Conservation (phyloP, 2,329 filamentous ascomycete genomes). For the Fusarium clavum region DNA sequence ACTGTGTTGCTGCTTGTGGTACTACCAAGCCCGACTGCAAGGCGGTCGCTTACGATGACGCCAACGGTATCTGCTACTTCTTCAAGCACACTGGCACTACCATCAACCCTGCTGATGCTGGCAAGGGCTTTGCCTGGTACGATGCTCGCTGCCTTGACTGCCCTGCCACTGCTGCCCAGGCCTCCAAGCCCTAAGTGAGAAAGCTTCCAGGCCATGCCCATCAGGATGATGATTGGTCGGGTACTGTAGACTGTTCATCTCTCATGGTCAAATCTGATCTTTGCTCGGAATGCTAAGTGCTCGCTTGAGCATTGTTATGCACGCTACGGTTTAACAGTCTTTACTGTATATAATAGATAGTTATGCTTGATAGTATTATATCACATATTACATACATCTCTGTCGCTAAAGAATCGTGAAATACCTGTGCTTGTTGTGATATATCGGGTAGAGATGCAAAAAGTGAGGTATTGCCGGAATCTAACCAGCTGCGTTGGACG, state of each 20-base stretch:
- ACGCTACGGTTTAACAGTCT: neutral
- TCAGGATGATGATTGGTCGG: neutral
- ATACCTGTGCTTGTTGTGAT: no score
- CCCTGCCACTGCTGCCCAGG: neutral
- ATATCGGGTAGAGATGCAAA: neutral
- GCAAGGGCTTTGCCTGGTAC: neutral
- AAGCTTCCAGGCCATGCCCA: accelerated
- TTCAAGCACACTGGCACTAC: neutral
- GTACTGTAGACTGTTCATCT: neutral
- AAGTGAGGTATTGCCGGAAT: neutral
- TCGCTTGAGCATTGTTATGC: neutral
- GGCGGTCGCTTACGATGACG: neutral
- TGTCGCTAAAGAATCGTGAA: neutral
- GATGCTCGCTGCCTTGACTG: neutral
- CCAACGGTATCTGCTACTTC: neutral
- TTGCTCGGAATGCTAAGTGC: neutral
- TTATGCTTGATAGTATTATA: neutral
- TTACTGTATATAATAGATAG: neutral
- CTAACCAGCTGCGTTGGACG: neutral
- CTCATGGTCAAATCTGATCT: neutral
- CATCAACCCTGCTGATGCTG: neutral
- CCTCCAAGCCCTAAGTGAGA: neutral
- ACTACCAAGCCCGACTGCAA: neutral
- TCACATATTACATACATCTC: neutral
- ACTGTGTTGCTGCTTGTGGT: neutral